A percentile compares a stretch with the other conserved stretches of the same genome.
Conservation (phyloP, 2,329 filamentous ascomycete species). For the Pestalotiopsis sp. region DNA sequence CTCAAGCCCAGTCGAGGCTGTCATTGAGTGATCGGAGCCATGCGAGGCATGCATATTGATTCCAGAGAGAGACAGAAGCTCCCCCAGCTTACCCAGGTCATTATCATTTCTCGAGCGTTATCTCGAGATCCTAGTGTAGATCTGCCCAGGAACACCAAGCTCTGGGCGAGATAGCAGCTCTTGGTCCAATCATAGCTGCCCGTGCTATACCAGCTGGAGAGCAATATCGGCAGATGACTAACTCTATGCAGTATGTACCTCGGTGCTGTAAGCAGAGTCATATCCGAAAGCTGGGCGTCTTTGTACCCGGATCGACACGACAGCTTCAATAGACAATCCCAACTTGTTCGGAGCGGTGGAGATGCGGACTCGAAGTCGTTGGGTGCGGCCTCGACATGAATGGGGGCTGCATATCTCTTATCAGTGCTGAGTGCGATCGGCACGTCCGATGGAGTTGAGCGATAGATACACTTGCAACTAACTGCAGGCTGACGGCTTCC, state of each 20-base stretch:
- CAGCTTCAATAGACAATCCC: not conserved
- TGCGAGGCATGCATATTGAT: not conserved
- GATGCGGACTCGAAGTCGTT: not conserved
- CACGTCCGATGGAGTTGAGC: conserved; percentile 2
- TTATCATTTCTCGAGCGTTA: conserved; percentile 1
- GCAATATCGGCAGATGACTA: not conserved
- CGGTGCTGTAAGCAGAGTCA: not conserved
- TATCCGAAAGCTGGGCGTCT: not conserved
- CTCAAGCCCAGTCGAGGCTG: not conserved
- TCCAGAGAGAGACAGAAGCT: not conserved
- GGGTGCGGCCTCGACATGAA: not conserved
- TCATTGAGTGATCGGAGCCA: not conserved
- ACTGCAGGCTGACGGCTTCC: not conserved
- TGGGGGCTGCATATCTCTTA: not conserved
- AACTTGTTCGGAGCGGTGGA: not conserved
- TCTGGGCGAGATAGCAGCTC: not conserved
- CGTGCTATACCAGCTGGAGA: not conserved
- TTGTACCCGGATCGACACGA: not conserved
- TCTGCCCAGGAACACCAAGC: not conserved
- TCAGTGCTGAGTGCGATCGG: conserved; percentile 4
- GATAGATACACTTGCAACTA: not conserved
- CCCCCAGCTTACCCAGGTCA: not conserved
- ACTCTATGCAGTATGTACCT: not conserved
- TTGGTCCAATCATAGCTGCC: not conserved
- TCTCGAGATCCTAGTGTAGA: not conserved